phyloP scores from a whole-genome alignment of 768 basidiomycete species.

The Clavaria fumosa region DNA sequence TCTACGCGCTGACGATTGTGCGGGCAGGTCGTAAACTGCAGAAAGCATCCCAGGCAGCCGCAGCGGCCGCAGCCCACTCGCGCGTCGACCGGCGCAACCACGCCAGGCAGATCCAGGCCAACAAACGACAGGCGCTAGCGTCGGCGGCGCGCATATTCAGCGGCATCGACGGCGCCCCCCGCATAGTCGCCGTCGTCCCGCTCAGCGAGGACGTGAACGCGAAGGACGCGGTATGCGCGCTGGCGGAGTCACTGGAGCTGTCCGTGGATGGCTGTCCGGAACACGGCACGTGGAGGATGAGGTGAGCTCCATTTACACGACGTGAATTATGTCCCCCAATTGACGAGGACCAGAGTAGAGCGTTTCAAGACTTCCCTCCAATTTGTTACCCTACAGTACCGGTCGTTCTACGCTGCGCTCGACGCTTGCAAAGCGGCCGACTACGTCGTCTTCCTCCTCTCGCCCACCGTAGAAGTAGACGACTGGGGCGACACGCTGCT shows the following conservation, averaged over 20 bases:
- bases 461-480: constrained; percentile 69
- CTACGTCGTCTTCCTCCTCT: constrained; percentile 77
- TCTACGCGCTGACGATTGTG: no score
- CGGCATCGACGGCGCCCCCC: constrained; percentile 62
- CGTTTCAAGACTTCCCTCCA: constrained; percentile 87
- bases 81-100: constrained; percentile 70
- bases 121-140: constrained; percentile 54
- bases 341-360: constrained; percentile 40
- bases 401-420: constrained; percentile 57
- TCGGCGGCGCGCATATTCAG: constrained; percentile 66
- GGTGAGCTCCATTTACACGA: constrained; percentile 26
- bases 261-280: constrained; percentile 35
- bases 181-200: constrained; percentile 81
- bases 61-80: constrained; percentile 45
- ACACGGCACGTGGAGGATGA: constrained; percentile 48
- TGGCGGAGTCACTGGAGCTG: constrained; percentile 46
- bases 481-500: constrained; percentile 77
- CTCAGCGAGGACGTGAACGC: constrained; percentile 53
- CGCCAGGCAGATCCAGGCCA: constrained; percentile 66
- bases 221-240: constrained; percentile 32
- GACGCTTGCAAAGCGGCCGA: constrained; percentile 83
- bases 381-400: constrained; percentile 64
- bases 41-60: no score
- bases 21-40: no score
- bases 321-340: constrained; percentile 1